These are phyloP conservation scores for Coprinopsis marcescibilis DNA, from an alignment of 768 basidiomycete genomes.

Conservation along the genomic window DNA sequence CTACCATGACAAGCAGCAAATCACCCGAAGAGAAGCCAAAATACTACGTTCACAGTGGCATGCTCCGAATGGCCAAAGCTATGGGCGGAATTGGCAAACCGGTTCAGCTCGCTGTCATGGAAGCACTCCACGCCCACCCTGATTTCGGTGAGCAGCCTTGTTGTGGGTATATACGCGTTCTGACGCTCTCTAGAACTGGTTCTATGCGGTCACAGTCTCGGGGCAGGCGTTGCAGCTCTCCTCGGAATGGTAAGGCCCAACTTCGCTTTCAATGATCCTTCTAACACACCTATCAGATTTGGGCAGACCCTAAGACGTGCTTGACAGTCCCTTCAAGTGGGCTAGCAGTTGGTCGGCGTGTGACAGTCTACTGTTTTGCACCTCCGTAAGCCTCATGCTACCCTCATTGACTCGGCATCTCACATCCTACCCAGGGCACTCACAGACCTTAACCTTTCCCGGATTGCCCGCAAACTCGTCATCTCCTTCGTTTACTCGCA, in stretches of 20 bases:
- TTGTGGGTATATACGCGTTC: not conserved
- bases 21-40: constrained; percentile 17
- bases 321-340: constrained; percentile 64
- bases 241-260: constrained; percentile 55
- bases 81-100: constrained; percentile 78
- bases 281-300: constrained; percentile 47
- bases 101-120: constrained; percentile 67
- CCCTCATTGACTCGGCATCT: not conserved
- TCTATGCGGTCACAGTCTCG: constrained; percentile 78
- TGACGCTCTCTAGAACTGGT: constrained; percentile 48
- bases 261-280: constrained; percentile 1
- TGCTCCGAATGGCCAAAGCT: constrained; percentile 69
- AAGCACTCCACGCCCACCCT: constrained; percentile 62
- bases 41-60: constrained; percentile 76
- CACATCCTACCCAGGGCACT: constrained; percentile 41
- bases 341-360: constrained; percentile 57
- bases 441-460: constrained; percentile 53
- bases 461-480: constrained; percentile 56
- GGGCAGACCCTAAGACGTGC: constrained; percentile 79
- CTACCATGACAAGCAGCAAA: constrained; percentile 20
- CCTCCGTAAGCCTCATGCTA: constrained; percentile 53
- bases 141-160: constrained; percentile 55
- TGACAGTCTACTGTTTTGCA: constrained; percentile 74
- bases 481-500: constrained; percentile 79
- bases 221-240: constrained; percentile 74